phyloP scores from a whole-genome alignment of 768 basidiomycete genomes.

The Auricularia cornea region DNA sequence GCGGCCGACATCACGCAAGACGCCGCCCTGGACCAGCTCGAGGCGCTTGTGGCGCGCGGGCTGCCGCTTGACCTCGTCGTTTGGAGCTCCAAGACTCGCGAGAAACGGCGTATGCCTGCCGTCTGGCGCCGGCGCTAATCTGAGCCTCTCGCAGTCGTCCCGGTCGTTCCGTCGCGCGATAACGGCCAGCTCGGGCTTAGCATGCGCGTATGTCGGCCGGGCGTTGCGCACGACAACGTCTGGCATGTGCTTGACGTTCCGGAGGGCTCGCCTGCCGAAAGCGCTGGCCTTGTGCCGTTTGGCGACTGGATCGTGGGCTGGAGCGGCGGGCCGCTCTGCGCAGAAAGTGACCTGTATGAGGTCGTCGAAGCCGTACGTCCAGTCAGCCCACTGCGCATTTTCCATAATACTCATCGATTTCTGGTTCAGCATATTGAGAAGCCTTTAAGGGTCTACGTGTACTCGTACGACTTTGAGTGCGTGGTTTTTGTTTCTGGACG shows the following conservation, averaged over 20 bases:
- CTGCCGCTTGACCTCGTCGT: constrained; percentile 60
- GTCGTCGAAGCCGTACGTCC: constrained; percentile 80
- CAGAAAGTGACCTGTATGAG: constrained; percentile 95
- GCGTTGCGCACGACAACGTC: constrained; percentile 80
- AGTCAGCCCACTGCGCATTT: background rate
- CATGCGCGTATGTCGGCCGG: constrained; percentile 88
- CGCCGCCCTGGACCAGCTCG: background rate
- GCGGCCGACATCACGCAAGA: background rate
- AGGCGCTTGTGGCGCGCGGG: background rate
- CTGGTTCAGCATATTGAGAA: constrained; percentile 79
- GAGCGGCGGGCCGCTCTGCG: constrained; percentile 85
- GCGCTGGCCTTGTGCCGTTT: constrained; percentile 91
- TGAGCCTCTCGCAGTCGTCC: background rate
- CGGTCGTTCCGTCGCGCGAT: constrained; percentile 34
- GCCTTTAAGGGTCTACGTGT: constrained; percentile 89
- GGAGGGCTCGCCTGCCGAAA: constrained; percentile 94
- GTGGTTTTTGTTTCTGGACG: constrained; percentile 23
- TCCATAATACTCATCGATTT: constrained; percentile 4
- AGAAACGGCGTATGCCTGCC: constrained; percentile 50
- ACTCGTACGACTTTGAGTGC: constrained; percentile 94
- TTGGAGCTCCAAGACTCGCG: constrained; percentile 75
- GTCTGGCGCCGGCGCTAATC: background rate
- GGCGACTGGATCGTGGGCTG: constrained; percentile 76
- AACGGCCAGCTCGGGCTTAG: constrained; percentile 92
- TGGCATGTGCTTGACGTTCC: constrained; percentile 98